Base-by-base conservation (phyloP, 192 early-diverging fungal species). In the Spizellomyces punctatus region DNA sequence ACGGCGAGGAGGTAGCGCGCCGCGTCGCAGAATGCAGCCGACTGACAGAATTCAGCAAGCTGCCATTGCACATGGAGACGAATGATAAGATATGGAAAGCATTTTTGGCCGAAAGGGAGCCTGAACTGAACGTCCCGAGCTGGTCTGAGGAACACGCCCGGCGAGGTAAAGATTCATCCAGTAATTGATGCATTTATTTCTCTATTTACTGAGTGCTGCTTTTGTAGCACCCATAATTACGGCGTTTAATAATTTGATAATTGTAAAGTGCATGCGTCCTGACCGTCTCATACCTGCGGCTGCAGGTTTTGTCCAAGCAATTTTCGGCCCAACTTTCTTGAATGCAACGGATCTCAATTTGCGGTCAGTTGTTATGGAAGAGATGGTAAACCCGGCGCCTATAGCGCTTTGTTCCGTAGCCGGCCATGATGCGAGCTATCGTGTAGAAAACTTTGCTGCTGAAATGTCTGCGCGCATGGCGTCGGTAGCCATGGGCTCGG, bases 401-500 rank as follows among this genome's bases (percentile, higher is more conserved):
- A 83, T 99, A 44, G 94, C 93, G 6, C 89, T 99, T 54, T 97
- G 94, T 78, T 92, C 94, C 14, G 88, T 91, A 10, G 91, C 93
- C 45, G 98, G 98, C 48, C 92, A 96, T 80, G 98, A 99, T 79
- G 96, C 96, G 14, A 95, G 95, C 63, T 91, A 94, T 58, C 89
- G 93, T 65, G 92, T 99, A 5, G 98, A 99, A 65, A 85, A 93
- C 50, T 80, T 99, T 74, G 95, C 95, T 1, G 73, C 75, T 9
- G 89, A 91, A 66, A 67, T 80, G 62, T 78, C 81, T 8, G 80
- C 79, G 17, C 79, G 81, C 54, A 79, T 95, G 43, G 82, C 83
- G 5, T 90, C 96, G 5, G 93, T 99, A 36, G 98, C 98, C 6
- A 96, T 99, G 95, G 98, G 98, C 65, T 96, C 97, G 6, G 84